phyloP scores from a whole-genome alignment of 179 eudicot species.

The Dionaea muscipula region DNA sequence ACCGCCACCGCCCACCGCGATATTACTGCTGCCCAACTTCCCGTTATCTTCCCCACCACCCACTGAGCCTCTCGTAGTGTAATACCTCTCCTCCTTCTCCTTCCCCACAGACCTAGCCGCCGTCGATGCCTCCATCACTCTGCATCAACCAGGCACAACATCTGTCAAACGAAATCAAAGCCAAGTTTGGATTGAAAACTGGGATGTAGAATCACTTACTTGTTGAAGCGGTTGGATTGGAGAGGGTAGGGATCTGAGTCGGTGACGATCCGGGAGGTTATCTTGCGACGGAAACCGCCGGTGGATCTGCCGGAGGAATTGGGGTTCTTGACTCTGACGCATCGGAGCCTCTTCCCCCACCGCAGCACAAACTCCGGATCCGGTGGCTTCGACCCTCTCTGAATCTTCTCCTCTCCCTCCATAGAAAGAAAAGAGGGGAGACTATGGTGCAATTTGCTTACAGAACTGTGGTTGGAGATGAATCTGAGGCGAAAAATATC shows the following conservation, averaged over 20 bases:
- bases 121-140: conserved; percentile 22
- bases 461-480: no score
- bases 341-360: conserved; percentile 57
- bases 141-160: conserved; percentile 9
- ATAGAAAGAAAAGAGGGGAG: no score
- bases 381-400: no score
- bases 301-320: conserved; percentile 12
- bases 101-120: conserved; percentile 11
- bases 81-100: conserved; percentile 33
- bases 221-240: conserved; percentile 21
- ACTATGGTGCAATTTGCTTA: no score
- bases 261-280: conserved; percentile 21
- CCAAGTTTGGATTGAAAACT: background rate
- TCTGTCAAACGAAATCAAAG: background rate
- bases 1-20: conserved; percentile 2
- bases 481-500: no score
- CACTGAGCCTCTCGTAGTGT: conserved; percentile 45
- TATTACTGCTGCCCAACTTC: conserved; percentile 14
- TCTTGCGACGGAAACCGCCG: conserved; percentile 30
- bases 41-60: conserved; percentile 27
- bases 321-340: conserved; percentile 33
- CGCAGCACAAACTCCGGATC: conserved; percentile 42
- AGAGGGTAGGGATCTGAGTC: conserved; percentile 16
- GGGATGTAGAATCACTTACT: conserved; percentile 8
- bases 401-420: no score